A percentile compares a stretch with the other conserved stretches of the same genome.
Evolutionary conservation across 345 rosid species (phyloP).

Genomic region (Acer saccharum): DNA sequence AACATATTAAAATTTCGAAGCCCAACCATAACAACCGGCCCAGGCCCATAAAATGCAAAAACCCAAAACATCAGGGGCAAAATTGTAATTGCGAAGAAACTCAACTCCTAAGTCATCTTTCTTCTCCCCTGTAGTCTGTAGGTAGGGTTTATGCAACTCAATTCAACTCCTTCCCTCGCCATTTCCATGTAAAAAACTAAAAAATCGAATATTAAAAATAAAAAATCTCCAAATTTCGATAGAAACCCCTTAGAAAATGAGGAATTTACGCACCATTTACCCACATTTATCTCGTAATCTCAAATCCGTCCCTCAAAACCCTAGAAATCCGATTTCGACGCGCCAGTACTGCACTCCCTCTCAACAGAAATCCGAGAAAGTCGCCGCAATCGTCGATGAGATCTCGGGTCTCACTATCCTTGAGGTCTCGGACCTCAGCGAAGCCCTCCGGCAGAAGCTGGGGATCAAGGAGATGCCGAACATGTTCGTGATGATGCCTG

Average conservation of each 20-base stretch:
- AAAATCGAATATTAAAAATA: no score
- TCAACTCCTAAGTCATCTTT: no score
- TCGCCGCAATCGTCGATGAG: constrained; percentile 61
- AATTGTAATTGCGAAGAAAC: background rate
- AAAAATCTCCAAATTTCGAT: background rate
- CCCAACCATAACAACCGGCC: background rate
- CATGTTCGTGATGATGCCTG: constrained; percentile 95
- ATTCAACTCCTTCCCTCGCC: background rate
- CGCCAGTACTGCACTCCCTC: constrained; percentile 26
- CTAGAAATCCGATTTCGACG: constrained; percentile 6
- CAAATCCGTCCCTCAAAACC: constrained; percentile 19
- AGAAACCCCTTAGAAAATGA: constrained; percentile 34
- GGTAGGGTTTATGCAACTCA: constrained; percentile 16
- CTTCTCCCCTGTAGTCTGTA: no score
- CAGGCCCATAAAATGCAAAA: background rate
- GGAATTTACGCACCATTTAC: constrained; percentile 44
- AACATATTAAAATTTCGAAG: background rate
- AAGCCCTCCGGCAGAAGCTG: constrained; percentile 64
- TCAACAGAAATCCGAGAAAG: constrained; percentile 44
- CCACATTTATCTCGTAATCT: constrained; percentile 37
- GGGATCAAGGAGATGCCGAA: constrained; percentile 67
- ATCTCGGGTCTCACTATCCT: constrained; percentile 71
- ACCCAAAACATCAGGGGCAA: background rate
- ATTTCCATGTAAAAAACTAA: background rate
- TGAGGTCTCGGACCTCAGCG: constrained; percentile 72